Percentiles rank a stretch among this genome's conserved stretches.
Evolutionary conservation across 2,329 filamentous ascomycete species (phyloP).

Genomic region (Aspergillus sp.): DNA sequence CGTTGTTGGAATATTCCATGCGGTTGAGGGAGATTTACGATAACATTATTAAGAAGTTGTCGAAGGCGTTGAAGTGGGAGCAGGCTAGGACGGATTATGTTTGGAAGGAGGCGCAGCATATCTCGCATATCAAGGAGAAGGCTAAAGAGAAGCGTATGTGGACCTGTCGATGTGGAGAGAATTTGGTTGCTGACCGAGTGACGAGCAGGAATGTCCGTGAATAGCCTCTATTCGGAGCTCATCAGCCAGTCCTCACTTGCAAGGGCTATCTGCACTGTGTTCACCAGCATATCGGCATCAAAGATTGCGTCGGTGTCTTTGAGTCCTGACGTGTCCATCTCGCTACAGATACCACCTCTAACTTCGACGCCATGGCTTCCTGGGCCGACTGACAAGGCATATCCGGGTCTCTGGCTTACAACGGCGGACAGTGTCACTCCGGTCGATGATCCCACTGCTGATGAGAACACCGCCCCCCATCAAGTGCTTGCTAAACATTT

Average conservation of each 20-base stretch:
- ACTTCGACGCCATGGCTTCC: constrained; percentile 73
- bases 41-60: constrained; percentile 88
- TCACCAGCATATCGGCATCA: constrained; percentile 76
- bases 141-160: constrained; percentile 62
- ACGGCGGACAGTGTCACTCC: constrained; percentile 78
- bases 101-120: constrained; percentile 83
- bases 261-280: constrained; percentile 78
- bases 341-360: constrained; percentile 63
- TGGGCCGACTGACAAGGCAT: constrained; percentile 66
- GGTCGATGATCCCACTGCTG: constrained; percentile 62
- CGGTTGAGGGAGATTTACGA: constrained; percentile 79
- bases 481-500: constrained; percentile 76
- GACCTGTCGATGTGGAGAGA: neutral
- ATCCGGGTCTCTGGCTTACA: constrained; percentile 80
- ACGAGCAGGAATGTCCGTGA: constrained; percentile 35
- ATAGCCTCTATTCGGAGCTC: constrained; percentile 45
- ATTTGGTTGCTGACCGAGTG: constrained; percentile 17
- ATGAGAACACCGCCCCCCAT: constrained; percentile 61
- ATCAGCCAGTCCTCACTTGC: constrained; percentile 73
- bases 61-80: constrained; percentile 88
- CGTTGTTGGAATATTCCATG: constrained; percentile 72
- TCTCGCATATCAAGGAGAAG: constrained; percentile 78
- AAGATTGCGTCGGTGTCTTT: constrained; percentile 84
- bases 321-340: constrained; percentile 62
- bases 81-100: constrained; percentile 89